A percentile compares a stretch with the other conserved stretches of the same genome.
phyloP scores from a whole-genome alignment of 2,329 filamentous ascomycete genomes.

The Neophaeococcomyces mojaviensis region DNA sequence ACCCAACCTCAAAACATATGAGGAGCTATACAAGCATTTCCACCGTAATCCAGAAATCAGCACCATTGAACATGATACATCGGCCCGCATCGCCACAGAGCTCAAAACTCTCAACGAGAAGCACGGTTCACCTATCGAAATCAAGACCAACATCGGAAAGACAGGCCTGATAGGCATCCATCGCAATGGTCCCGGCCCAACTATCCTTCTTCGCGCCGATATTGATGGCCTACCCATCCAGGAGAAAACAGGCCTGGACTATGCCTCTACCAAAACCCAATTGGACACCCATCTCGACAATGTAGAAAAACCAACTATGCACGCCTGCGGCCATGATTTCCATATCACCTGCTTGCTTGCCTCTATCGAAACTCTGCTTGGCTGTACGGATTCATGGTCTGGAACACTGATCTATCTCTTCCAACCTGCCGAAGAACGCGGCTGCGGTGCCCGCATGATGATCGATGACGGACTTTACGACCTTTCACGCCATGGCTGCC shows the following conservation, averaged over 20 bases:
- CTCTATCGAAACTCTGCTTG: constrained; percentile 44
- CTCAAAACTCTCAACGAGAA: constrained; percentile 27
- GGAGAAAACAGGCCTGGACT: constrained; percentile 42
- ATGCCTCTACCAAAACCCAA: constrained; percentile 40
- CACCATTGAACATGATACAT: constrained; percentile 47
- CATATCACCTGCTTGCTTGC: constrained; percentile 52
- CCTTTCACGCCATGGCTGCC: constrained; percentile 31
- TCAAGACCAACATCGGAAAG: constrained; percentile 40
- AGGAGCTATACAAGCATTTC: constrained; percentile 52
- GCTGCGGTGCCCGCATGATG: constrained; percentile 56
- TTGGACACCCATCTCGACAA: constrained; percentile 38
- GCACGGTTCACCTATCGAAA: constrained; percentile 22
- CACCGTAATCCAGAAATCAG: constrained; percentile 55
- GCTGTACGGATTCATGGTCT: constrained; percentile 43
- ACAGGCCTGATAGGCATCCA: constrained; percentile 39
- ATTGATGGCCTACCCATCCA: constrained; percentile 44
- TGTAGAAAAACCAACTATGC: constrained; percentile 50
- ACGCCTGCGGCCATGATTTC: constrained; percentile 55
- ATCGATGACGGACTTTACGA: constrained; percentile 52
- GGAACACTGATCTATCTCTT: constrained; percentile 59
- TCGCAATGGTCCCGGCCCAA: constrained; percentile 36
- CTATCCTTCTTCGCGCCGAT: constrained; percentile 42
- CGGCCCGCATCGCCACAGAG: constrained; percentile 38
- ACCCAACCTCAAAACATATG: constrained; percentile 40
- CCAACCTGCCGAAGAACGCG: constrained; percentile 61